These are phyloP conservation scores for Penicillium sp. DNA, from an alignment of 2,329 filamentous ascomycete species.

Conservation along the genomic window DNA sequence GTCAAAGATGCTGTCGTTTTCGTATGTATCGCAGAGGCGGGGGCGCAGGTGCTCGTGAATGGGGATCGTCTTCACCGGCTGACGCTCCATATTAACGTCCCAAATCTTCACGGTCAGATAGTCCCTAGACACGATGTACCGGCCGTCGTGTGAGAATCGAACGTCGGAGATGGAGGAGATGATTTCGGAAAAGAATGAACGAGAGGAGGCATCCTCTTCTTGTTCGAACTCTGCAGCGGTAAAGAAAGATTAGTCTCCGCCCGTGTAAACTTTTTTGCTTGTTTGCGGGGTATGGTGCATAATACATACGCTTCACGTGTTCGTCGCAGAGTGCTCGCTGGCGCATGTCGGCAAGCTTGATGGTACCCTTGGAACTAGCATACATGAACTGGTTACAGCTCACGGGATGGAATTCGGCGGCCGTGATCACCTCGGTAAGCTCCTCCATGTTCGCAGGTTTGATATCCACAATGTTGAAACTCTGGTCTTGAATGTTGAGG, in stretches of 20 bases:
- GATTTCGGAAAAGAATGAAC: conserved; percentile 99
- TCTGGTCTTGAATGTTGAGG: conserved; percentile 98
- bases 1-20: conserved; percentile 99
- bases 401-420: conserved; percentile 92
- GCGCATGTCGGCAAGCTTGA: conserved; percentile 98
- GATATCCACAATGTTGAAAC: conserved; percentile 99
- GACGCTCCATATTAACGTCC: conserved; percentile 99
- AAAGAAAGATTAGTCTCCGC: conserved; percentile 6
- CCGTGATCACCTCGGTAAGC: conserved; percentile 97
- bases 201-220: conserved; percentile 94
- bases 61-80: conserved; percentile 96
- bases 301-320: conserved; percentile 79
- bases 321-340: conserved; percentile 95
- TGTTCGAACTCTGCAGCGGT: conserved; percentile 83
- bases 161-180: conserved; percentile 99
- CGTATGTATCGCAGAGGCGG: conserved; percentile 94
- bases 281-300: conserved; percentile 35
- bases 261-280: conserved; percentile 22
- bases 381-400: conserved; percentile 99
- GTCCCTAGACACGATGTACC: conserved; percentile 96
- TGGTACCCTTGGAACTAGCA: conserved; percentile 97
- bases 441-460: conserved; percentile 99
- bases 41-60: conserved; percentile 97
- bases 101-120: conserved; percentile 99
- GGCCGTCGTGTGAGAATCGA: conserved; percentile 92